A percentile compares a stretch with the other conserved stretches of the same genome.
Conservation (phyloP, 2,329 filamentous ascomycete species). For the Xylaria sp. region DNA sequence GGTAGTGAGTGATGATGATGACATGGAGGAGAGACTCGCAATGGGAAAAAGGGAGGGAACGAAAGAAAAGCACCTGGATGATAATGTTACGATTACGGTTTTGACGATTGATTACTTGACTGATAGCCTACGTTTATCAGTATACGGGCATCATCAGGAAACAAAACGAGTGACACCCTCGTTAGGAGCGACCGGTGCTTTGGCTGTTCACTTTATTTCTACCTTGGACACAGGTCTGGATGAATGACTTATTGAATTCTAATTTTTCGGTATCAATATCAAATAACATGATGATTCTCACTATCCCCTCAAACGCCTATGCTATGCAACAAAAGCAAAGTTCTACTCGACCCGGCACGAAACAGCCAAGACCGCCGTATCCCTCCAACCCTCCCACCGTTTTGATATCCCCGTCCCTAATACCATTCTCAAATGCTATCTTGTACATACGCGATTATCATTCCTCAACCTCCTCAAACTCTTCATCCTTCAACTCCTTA, state of each 20-base stretch:
- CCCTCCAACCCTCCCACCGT: background rate
- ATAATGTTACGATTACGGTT: constrained; percentile 8
- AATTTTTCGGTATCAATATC: background rate
- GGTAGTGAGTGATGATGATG: constrained; percentile 6
- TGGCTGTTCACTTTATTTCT: too few species aligned
- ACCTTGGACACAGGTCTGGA: too few species aligned
- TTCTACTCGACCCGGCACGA: too few species aligned
- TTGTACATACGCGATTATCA: background rate
- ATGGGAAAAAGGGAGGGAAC: constrained; percentile 15
- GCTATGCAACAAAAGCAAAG: constrained; percentile 36
- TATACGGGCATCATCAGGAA: constrained; percentile 1
- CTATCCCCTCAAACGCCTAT: constrained; percentile 34
- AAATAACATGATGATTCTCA: constrained; percentile 21
- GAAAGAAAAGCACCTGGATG: constrained; percentile 17
- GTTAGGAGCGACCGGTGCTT: constrained; percentile 14
- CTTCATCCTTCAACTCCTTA: constrained; percentile 42
- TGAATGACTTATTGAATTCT: constrained; percentile 14
- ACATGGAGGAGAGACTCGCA: background rate
- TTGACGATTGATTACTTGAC: too few species aligned
- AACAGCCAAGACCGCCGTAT: too few species aligned
- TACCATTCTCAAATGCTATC: background rate
- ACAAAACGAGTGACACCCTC: constrained; percentile 5
- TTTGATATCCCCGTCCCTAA: background rate
- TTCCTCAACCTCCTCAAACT: constrained; percentile 37
- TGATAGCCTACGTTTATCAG: too few species aligned